Evolutionary conservation across 208 protist genomes (phyloP), one percentile per base, ranked within the genome.

Genomic region (Phytomonas serpens): DNA sequence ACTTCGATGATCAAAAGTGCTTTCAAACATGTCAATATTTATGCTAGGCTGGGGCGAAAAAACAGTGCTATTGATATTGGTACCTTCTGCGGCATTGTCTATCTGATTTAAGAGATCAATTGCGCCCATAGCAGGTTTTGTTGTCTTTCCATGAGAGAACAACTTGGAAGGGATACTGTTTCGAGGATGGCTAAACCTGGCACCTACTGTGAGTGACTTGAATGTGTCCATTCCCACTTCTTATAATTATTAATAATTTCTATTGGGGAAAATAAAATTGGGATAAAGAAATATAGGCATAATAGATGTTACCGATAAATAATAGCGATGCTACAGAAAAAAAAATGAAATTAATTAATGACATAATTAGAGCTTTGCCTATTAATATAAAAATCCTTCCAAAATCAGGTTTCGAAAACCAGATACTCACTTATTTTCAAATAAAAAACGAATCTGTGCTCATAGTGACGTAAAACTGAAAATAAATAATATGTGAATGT

Each of bases 151-250:
- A 32, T 79, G 72, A 5, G 73, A 67, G 57, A 92, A 94, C 31
- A 88, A 76, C 72, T 91, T 87, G 38, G 87, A 86, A 31, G 78
- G 79, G 47, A 78, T 70, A 27, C 75, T 72, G 77, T 94, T 84
- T 51, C 78, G 81, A 16, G 76, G 64, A 27, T 75, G 64, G 31
- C 87, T 69, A 65, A 94, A 94, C 68, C 74, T 82, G 51, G 85
- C 68, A 19, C 87, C 90, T 29, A 89, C 77, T 29, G 86, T 83
- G 16, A 95, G 62, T 7, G 81, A 69, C 64, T 76, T 79, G 69
- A 95, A 95, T 4, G 80, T 75, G 57, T 88, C 82, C 89, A 92
- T 92, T 61, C 3, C 32, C 65, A 27, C 64, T 34, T 10, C 51
- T 70, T 71, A 61, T 69, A 81, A 9, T 65, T 68, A 7, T 57